These are phyloP conservation scores for Huiozyma naganishii DNA, from an alignment of 805 yeast genomes.

Conservation along the genomic window DNA sequence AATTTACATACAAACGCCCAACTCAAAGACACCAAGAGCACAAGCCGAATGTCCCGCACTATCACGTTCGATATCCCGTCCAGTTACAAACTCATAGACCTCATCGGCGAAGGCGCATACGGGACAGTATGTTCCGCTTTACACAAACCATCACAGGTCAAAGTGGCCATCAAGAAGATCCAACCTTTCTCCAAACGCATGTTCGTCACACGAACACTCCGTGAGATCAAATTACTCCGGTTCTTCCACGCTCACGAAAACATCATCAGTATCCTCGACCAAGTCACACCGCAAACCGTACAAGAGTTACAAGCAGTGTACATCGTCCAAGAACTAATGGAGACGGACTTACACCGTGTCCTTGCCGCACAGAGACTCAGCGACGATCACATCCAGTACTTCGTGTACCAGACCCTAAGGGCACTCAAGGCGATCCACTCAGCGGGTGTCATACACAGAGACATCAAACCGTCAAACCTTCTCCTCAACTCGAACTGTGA, in stretches of 20 bases:
- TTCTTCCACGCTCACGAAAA: constrained; percentile 63
- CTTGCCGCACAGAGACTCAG: constrained; percentile 40
- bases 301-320: constrained; percentile 63
- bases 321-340: constrained; percentile 69
- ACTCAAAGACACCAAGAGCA: background rate
- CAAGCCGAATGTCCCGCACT: constrained; percentile 31
- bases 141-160: constrained; percentile 47
- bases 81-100: constrained; percentile 46
- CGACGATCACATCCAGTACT: constrained; percentile 61
- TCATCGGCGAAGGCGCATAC: constrained; percentile 75
- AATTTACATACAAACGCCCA: too few species aligned
- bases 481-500: constrained; percentile 62
- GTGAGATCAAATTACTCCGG: constrained; percentile 57
- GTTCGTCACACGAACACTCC: constrained; percentile 56
- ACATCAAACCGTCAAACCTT: constrained; percentile 65
- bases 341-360: constrained; percentile 56
- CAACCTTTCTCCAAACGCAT: constrained; percentile 58
- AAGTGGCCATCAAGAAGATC: constrained; percentile 70
- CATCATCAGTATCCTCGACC: constrained; percentile 54
- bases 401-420: constrained; percentile 57
- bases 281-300: constrained; percentile 50
- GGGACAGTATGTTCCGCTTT: constrained; percentile 67
- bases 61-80: constrained; percentile 54
- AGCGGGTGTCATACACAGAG: constrained; percentile 66
- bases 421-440: constrained; percentile 64